Percentiles rank a stretch among this genome's conserved stretches.
phyloP scores from a whole-genome alignment of 2,329 filamentous ascomycete species.

The Celoporthe dispersa region DNA sequence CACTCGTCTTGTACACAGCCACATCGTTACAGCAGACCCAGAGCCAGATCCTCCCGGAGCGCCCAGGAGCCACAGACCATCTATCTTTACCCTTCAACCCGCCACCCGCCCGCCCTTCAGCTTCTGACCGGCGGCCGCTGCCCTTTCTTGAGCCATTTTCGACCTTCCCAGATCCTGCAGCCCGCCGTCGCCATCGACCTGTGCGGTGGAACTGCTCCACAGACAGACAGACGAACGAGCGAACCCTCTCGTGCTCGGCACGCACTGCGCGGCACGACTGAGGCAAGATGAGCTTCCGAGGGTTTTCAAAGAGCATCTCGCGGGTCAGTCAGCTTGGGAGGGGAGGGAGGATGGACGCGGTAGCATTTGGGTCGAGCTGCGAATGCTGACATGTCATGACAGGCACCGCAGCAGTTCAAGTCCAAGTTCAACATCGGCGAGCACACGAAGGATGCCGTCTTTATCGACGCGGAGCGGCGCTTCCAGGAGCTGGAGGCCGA shows the following conservation, averaged over 20 bases:
- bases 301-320: constrained; percentile 86
- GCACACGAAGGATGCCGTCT: constrained; percentile 91
- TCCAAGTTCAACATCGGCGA: constrained; percentile 94
- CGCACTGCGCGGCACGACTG: constrained; percentile 6
- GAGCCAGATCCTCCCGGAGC: background rate
- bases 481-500: constrained; percentile 94
- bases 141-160: background rate
- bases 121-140: background rate
- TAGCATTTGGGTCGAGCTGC: constrained; percentile 13
- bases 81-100: background rate
- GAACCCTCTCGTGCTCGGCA: constrained; percentile 7
- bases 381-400: constrained; percentile 34
- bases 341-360: too few species aligned
- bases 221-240: background rate
- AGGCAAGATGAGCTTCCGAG: constrained; percentile 87
- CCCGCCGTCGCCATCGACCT: background rate
- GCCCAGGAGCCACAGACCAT: constrained; percentile 1
- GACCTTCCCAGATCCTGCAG: background rate
- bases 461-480: constrained; percentile 89
- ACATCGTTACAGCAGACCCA: constrained; percentile 15
- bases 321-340: constrained; percentile 62
- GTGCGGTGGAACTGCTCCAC: background rate
- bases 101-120: background rate
- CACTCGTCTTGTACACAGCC: constrained; percentile 23
- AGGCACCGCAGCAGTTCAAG: constrained; percentile 92